A percentile compares a stretch with the other conserved stretches of the same genome.
Conservation (phyloP, 2,329 filamentous ascomycete genomes). For the Aureobasidium vineae region DNA sequence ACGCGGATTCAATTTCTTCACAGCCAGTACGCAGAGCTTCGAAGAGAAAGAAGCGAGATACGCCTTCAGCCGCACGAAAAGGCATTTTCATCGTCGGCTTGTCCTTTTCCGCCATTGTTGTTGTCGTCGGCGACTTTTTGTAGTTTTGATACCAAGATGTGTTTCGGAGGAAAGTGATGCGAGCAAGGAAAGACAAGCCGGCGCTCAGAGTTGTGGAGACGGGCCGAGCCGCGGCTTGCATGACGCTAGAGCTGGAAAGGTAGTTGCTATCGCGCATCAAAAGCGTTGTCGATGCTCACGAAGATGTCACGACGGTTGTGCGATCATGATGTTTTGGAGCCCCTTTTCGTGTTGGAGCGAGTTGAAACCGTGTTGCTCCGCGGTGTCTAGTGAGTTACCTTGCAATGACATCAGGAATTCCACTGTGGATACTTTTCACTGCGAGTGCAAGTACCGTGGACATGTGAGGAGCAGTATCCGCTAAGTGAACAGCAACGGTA, state of each 20-base stretch:
- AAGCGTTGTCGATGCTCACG: slow-evolving; percentile 6
- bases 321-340: neutral
- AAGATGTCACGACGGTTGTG: neutral
- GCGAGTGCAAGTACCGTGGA: neutral
- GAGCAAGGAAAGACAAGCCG: slow-evolving; percentile 12
- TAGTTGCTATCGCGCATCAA: neutral
- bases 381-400: neutral
- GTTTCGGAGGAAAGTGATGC: slow-evolving; percentile 19
- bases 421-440: too few relatives aligned
- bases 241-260: neutral
- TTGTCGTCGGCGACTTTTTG: neutral
- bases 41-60: slow-evolving; percentile 16
- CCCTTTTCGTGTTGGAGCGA: neutral
- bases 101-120: neutral
- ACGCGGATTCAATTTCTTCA: neutral
- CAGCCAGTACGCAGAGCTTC: slow-evolving; percentile 13
- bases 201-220: neutral
- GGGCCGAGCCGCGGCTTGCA: neutral
- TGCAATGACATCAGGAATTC: neutral
- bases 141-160: neutral
- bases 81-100: neutral
- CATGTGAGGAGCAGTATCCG: neutral
- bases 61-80: slow-evolving; percentile 14
- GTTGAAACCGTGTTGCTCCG: neutral
- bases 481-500: neutral